These are phyloP conservation scores for Tylopilus plumbeoviolaceoides DNA, from an alignment of 768 basidiomycete genomes.

Conservation along the genomic window DNA sequence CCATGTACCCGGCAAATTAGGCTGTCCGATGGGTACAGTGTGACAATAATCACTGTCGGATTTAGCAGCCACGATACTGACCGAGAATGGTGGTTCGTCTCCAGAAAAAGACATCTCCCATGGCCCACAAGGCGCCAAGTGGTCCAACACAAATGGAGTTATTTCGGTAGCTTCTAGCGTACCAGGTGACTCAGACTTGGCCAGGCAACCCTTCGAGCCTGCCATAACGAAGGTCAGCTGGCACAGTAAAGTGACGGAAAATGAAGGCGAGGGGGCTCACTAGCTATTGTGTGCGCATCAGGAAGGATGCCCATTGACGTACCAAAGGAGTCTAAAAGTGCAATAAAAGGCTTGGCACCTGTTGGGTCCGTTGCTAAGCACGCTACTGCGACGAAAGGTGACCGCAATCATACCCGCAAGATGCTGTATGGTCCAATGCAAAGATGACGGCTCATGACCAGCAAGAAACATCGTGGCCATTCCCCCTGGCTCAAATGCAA, in stretches of 20 bases:
- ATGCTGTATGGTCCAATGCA: constrained; percentile 39
- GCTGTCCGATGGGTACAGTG: constrained; percentile 30
- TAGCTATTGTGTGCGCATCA: constrained; percentile 32
- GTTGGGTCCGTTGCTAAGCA: not conserved
- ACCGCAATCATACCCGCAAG: constrained; percentile 33
- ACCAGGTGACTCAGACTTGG: constrained; percentile 23
- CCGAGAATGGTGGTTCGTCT: constrained; percentile 41
- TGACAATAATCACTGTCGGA: too few species aligned
- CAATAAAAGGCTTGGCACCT: constrained; percentile 44
- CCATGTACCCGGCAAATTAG: constrained; percentile 41
- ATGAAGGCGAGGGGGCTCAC: constrained; percentile 23
- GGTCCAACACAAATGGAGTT: not conserved
- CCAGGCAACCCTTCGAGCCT: constrained; percentile 28
- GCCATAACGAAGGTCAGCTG: constrained; percentile 8
- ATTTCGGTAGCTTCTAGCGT: constrained; percentile 24
- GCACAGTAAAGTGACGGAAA: not conserved
- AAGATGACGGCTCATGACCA: constrained; percentile 30
- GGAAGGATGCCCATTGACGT: constrained; percentile 40
- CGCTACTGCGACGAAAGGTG: not conserved
- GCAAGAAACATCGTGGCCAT: constrained; percentile 33
- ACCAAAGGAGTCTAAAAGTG: constrained; percentile 42
- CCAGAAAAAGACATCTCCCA: constrained; percentile 45
- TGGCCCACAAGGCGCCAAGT: constrained; percentile 32
- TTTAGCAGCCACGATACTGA: constrained; percentile 37
- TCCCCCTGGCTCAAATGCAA: constrained; percentile 38